Conservation (phyloP, 495 filamentous ascomycete genomes). For the Daldinia childiae region DNA sequence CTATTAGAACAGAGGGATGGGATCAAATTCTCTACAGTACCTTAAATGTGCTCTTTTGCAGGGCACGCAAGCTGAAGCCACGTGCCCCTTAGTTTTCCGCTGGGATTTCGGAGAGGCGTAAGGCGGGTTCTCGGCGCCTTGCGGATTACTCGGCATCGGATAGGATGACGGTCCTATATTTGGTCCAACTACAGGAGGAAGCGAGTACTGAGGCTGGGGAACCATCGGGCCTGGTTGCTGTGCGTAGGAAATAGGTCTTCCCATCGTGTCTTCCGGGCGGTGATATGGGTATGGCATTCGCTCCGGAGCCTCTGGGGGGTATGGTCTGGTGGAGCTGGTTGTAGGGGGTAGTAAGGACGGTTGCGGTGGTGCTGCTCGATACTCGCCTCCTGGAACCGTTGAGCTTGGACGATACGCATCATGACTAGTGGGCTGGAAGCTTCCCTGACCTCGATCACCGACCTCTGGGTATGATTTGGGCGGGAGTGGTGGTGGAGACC, state of each 20-base stretch:
- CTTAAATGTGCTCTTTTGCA: constrained; percentile 95
- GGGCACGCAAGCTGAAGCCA: constrained; percentile 95
- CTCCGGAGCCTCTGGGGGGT: constrained; percentile 52
- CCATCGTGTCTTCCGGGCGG: constrained; percentile 50
- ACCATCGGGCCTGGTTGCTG: constrained; percentile 46
- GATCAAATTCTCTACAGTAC: constrained; percentile 49
- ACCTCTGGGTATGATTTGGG: constrained; percentile 69
- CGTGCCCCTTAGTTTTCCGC: constrained; percentile 91
- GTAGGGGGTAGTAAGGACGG: constrained; percentile 44
- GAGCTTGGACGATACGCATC: constrained; percentile 59
- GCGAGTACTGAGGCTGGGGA: constrained; percentile 48
- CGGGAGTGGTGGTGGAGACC: constrained; percentile 74
- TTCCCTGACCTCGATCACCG: constrained; percentile 65
- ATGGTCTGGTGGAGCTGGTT: constrained; percentile 42
- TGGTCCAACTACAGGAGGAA: constrained; percentile 49
- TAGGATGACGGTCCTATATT: constrained; percentile 50
- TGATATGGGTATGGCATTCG: constrained; percentile 51
- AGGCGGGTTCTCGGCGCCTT: constrained; percentile 48
- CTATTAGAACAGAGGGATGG: constrained; percentile 29
- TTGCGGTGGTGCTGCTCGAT: constrained; percentile 49
- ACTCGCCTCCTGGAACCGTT: constrained; percentile 55
- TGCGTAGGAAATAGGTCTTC: constrained; percentile 50
- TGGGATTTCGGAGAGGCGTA: constrained; percentile 69
- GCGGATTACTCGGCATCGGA: constrained; percentile 47
- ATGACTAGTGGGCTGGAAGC: constrained; percentile 57